A percentile compares a stretch with the other conserved stretches of the same genome.
Evolutionary conservation across 129 eudicot genomes (phyloP).

Genomic region (Saussurea involucrata): DNA sequence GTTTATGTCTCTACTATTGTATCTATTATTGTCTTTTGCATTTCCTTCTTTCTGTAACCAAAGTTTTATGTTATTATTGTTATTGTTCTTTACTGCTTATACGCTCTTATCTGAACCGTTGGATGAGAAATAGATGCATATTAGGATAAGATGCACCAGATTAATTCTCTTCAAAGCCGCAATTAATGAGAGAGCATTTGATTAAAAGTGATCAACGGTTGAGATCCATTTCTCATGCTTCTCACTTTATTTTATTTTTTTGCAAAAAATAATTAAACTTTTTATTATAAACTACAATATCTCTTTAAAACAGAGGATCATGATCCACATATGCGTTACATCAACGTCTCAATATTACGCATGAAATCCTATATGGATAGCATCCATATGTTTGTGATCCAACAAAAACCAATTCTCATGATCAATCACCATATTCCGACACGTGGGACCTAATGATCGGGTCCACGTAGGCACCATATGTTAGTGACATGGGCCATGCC

Average conservation of each 20-base stretch:
- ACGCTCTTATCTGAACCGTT: too few species aligned
- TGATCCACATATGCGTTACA: slow-evolving; percentile 4
- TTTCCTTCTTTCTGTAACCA: too few species aligned
- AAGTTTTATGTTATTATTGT: background rate
- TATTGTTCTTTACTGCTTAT: too few species aligned
- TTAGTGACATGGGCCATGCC: background rate
- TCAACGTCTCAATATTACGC: background rate
- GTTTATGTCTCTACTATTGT: background rate
- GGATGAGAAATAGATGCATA: too few species aligned
- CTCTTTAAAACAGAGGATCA: background rate
- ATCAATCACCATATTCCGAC: slow-evolving; percentile 17
- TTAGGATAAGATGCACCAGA: too few species aligned
- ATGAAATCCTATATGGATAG: slow-evolving; percentile 15
- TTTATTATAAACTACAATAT: too few species aligned
- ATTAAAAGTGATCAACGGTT: too few species aligned
- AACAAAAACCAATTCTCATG: slow-evolving; percentile 3
- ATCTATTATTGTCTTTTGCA: background rate
- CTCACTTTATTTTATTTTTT: too few species aligned
- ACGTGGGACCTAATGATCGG: slow-evolving; percentile 21
- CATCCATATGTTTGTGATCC: slow-evolving; percentile 6
- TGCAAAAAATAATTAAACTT: too few species aligned
- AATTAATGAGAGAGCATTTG: too few species aligned
- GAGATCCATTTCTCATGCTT: too few species aligned
- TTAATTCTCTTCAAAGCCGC: too few species aligned
- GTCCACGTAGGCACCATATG: slow-evolving; percentile 12